Base-by-base conservation (phyloP, 2,329 filamentous ascomycete species). In the Niveomyces coronatus region DNA sequence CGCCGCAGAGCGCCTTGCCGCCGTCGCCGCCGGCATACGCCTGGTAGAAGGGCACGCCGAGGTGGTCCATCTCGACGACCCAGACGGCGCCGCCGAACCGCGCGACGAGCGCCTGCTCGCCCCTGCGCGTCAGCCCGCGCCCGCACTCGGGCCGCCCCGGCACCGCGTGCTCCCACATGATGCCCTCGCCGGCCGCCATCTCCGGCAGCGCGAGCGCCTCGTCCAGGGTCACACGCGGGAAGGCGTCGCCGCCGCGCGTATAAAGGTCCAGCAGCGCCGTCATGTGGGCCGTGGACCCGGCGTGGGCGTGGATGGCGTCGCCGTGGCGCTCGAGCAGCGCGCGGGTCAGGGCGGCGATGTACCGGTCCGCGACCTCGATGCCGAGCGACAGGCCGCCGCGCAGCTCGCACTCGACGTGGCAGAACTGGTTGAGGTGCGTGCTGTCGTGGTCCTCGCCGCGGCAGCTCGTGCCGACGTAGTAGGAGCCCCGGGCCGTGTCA, bases 401-500 rank as follows among this genome's bases (percentile, higher is more conserved):
- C 22, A 37, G 26, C 17, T 37, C 35, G 24, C 35, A 37, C 17
- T 37, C 35, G 14, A 37, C 35, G 17, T 37, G 35, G 16, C 35
- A 37, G 19, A 37, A 37, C 26, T 37, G 35, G 24, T 37, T 37
- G n/a, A 37, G 26, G 17, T 37, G 35, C 5, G 35, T 37, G 5
- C n/a, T 19, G 24, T 37, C 35, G 11, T 24, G 35, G 17, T 37
- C 35, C 35, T 37, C 35, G 8, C 35, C 35, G 19, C 35, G 35
- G 26, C 23, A 29, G n/a, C n/a, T 16, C 9, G 35, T 37, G 11
- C 35, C 35, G 15, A 37, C 35, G 19, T 37, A 37, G 24, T 37
- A 37, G 14, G 35, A n/a, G 9, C 35, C 35, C 17, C 18, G 20
- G n/a, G 20, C 9, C 26, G 13, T 19, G 8, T 37, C 35, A 10